Evolutionary conservation across 495 filamentous ascomycete species (phyloP), one percentile per base, ranked within the genome.

Genomic region (Cercophora newfieldiana): DNA sequence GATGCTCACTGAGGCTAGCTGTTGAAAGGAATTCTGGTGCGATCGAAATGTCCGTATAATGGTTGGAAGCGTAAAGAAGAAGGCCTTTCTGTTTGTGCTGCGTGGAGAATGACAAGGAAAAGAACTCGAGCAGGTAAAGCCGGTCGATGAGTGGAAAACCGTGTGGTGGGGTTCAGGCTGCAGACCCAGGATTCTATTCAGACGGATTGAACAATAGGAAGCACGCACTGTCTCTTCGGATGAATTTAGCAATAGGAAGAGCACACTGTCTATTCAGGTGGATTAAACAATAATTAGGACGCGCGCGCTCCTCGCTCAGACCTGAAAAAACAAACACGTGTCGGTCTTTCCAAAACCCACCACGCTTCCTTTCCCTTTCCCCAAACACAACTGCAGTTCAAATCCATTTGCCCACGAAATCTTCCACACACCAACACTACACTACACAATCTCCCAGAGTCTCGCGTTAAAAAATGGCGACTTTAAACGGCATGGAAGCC

Each of bases 71-170:
- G 54, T 57, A 29, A 57, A 57, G 54, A 29, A 57, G 54, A 29
- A 57, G 54, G 16, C 54, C 25, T 57, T 57, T 57, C 24, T 57
- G 54, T 57, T 57, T 57, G 24, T 24, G 54, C 54, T 57, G 19
- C 25, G 54, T 57, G 24, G 54, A 57, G 54, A n/a, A n/a, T n/a
- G n/a, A n/a, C n/a, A n/a, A n/a, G n/a, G n/a, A n/a, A 25, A 57
- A 57, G 54, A 57, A 57, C 54, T 57, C 54, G 54, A 57, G 54
- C 24, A 57, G 54, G n/a, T n/a, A n/a, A n/a, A n/a, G n/a, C n/a
- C n/a, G n/a, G n/a, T n/a, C n/a, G n/a, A n/a, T n/a, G 54, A 25
- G 24, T 57, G 24, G 19, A 57, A 57, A 25, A 57, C 54, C 54
- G 54, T 22, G 21, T 57, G 24, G 54, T 57, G n/a, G 54, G 54